Evolutionary conservation across 805 yeast species (phyloP).

Genomic region (Blastobotrys americana): DNA sequence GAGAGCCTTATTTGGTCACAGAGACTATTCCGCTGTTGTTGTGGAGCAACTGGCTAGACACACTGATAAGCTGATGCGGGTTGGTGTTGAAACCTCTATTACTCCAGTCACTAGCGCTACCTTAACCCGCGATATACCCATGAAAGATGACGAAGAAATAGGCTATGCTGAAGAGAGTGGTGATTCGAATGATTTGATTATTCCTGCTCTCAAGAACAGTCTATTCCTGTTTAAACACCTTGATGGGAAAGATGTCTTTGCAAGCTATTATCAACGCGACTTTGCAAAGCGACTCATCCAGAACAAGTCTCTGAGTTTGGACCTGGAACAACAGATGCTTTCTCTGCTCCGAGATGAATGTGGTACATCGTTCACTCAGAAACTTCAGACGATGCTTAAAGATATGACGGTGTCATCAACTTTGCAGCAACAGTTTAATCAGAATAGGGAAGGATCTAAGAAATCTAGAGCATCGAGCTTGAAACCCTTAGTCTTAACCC

Average conservation of each 20-base stretch:
- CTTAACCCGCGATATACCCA: too few species aligned
- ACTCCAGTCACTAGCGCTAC: too few species aligned
- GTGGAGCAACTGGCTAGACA: slow-evolving; percentile 28
- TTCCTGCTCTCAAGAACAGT: slow-evolving; percentile 45
- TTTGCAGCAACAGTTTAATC: slow-evolving; percentile 1
- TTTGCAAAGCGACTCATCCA: slow-evolving; percentile 83
- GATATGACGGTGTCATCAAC: slow-evolving; percentile 70
- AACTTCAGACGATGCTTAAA: slow-evolving; percentile 88
- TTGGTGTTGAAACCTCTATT: slow-evolving; percentile 15
- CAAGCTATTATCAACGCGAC: slow-evolving; percentile 78
- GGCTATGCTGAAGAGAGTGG: slow-evolving; percentile 13
- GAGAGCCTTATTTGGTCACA: neutral
- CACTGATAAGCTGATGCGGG: slow-evolving; percentile 24
- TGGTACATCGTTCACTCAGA: slow-evolving; percentile 82
- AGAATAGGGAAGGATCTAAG: neutral
- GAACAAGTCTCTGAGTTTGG: slow-evolving; percentile 71
- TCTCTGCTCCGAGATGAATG: slow-evolving; percentile 79
- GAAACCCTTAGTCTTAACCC: slow-evolving; percentile 20
- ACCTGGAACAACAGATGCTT: slow-evolving; percentile 70
- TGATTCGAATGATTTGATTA: neutral
- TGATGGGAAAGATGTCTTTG: slow-evolving; percentile 90
- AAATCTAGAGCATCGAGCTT: neutral
- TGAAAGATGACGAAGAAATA: too few species aligned
- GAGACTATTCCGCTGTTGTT: neutral
- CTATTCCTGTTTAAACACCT: slow-evolving; percentile 58